Percentiles rank a stretch among this genome's conserved stretches.
Evolutionary conservation across 352 stramenopile species (phyloP).

Genomic region (Thalassiosira pacifica): DNA sequence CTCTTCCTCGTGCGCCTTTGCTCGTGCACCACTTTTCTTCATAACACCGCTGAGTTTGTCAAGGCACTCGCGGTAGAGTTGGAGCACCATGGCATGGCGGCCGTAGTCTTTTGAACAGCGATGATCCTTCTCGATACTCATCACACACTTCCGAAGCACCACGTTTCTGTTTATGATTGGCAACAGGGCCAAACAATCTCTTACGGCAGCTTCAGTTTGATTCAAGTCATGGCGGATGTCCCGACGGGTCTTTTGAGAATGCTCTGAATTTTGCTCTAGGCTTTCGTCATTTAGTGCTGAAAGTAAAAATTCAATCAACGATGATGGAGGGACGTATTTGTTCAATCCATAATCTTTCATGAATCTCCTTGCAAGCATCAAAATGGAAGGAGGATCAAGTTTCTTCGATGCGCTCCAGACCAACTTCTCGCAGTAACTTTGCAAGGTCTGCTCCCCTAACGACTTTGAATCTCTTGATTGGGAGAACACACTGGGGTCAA

Average conservation of each 20-base stretch:
- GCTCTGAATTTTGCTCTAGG: conserved; percentile 6
- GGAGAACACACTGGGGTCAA: conserved; percentile 73
- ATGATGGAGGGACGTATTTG: conserved; percentile 56
- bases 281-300: conserved; percentile 22
- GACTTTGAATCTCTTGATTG: conserved; percentile 44
- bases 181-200: conserved; percentile 58
- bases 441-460: conserved; percentile 31
- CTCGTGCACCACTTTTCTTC: conserved; percentile 62
- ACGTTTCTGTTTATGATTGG: conserved; percentile 61
- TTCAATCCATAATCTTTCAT: conserved; percentile 59
- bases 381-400: conserved; percentile 23
- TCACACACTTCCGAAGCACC: conserved; percentile 74
- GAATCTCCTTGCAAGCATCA: conserved; percentile 64
- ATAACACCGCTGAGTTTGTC: conserved; percentile 51
- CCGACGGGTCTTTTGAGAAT: neutral
- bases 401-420: conserved; percentile 61
- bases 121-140: conserved; percentile 67
- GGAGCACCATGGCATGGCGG: conserved; percentile 67
- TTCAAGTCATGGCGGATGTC: conserved; percentile 65
- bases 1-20: conserved; percentile 68
- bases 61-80: conserved; percentile 73
- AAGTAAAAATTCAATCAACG: conserved; percentile 65
- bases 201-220: conserved; percentile 50
- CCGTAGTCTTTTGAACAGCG: conserved; percentile 73
- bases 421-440: conserved; percentile 60